phyloP scores from a whole-genome alignment of 2,329 filamentous ascomycete species.

The Trichophyton verrucosum region DNA sequence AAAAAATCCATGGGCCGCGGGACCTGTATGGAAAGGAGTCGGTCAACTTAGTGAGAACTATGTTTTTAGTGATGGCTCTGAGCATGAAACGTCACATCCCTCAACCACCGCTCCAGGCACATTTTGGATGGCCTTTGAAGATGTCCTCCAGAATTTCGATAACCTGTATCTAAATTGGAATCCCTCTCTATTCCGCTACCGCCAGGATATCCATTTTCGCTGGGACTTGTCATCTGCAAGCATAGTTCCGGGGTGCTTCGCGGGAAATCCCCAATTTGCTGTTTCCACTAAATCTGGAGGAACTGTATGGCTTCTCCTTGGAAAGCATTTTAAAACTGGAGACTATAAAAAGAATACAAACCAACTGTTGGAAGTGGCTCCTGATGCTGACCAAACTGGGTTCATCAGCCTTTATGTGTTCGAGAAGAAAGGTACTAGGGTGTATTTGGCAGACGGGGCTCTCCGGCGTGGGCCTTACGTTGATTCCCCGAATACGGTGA shows the following conservation, averaged over 20 bases:
- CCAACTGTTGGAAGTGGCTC: slow-evolving; percentile 25
- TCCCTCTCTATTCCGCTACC: slow-evolving; percentile 63
- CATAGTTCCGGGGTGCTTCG: slow-evolving; percentile 60
- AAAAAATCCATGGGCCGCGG: slow-evolving; percentile 93
- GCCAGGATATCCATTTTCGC: slow-evolving; percentile 79
- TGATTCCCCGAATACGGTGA: slow-evolving; percentile 82
- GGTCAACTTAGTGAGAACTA: slow-evolving; percentile 11
- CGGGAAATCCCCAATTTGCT: slow-evolving; percentile 51
- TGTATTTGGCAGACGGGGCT: slow-evolving; percentile 61
- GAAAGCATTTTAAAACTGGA: slow-evolving; percentile 67
- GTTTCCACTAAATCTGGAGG: slow-evolving; percentile 44
- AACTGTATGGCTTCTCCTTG: slow-evolving; percentile 71
- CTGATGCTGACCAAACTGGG: slow-evolving; percentile 47
- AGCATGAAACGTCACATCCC: slow-evolving; percentile 14
- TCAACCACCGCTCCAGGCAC: slow-evolving; percentile 49
- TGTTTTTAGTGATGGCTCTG: slow-evolving; percentile 5
- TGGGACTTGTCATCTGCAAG: slow-evolving; percentile 52
- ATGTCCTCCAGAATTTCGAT: slow-evolving; percentile 82
- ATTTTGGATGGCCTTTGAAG: slow-evolving; percentile 86
- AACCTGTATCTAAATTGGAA: slow-evolving; percentile 98
- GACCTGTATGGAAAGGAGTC: slow-evolving; percentile 30
- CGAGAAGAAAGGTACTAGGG: slow-evolving; percentile 53
- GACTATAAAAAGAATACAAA: slow-evolving; percentile 32
- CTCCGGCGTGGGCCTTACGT: slow-evolving; percentile 73
- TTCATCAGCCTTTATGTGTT: slow-evolving; percentile 85